Evolutionary conservation across 345 rosid species (phyloP), one percentile per base, ranked within the genome.

Genomic region (Noccaea bulbosa): DNA sequence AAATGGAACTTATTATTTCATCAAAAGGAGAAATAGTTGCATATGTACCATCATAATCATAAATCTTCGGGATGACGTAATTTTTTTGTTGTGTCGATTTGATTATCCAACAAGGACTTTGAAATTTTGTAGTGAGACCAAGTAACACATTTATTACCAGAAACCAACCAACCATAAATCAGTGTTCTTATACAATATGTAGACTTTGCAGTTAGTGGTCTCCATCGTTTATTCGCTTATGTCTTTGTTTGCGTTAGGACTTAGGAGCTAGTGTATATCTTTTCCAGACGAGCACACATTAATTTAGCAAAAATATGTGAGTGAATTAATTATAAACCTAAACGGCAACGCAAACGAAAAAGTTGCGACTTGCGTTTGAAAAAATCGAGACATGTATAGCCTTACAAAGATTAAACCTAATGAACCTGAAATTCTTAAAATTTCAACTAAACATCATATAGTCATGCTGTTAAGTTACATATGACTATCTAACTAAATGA

Each of bases 31-130:
- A 67, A 27, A 15, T 27, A 66, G 16, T 40, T 40, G 51, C 51
- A 41, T 16, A 7, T 16, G 71, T 38, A 65, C 22, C 41, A 14
- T 58, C 41, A 43, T 33, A 41, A 67, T 30, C 51, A 67, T 30
- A 43, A 43, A 54, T 43, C 43, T 67, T 54, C 0, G 54, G n/a
- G 55, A 34, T 55, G 72, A 55, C 46, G 15, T 44, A 17, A 33
- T 55, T 63, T 43, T 55, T 34, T 44, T 68, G 45, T 43, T 54
- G 53, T 70, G 32, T 43, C 53, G 54, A 62, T 62, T 43, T 71
- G 63, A 71, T 34, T 62, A 52, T 71, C 53, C 47, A 71, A 52
- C 62, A 34, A 62, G 9, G 69, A 52, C 75, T 71, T 51, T 51
- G 39, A 34, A 52, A 52, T 3, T 51, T 62, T 62, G 12, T 14